Percentiles rank a stretch among this genome's conserved stretches.
These are phyloP conservation scores for Leccinum barrowsii DNA, from an alignment of 768 basidiomycete genomes.

Conservation along the genomic window DNA sequence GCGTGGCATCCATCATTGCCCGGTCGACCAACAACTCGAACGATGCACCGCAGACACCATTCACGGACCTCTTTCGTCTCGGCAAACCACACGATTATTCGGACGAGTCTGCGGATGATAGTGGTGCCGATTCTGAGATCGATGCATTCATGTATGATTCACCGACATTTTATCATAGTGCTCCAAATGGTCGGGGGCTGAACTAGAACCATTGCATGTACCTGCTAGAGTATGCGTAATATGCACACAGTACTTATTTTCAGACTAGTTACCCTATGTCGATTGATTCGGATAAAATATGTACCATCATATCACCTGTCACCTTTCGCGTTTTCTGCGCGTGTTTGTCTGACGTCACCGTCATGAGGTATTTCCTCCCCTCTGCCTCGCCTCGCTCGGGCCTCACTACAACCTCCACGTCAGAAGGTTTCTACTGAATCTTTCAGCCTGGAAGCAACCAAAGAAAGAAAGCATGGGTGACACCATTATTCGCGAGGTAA, in stretches of 20 bases:
- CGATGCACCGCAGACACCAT: conserved; percentile 75
- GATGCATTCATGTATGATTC: conserved; percentile 68
- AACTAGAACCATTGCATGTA: conserved; percentile 8
- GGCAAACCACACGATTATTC: conserved; percentile 33
- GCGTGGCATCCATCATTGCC: conserved; percentile 78
- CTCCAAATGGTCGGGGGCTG: conserved; percentile 40
- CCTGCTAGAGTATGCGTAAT: conserved; percentile 3
- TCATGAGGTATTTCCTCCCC: conserved; percentile 3
- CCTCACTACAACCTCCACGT: conserved; percentile 19
- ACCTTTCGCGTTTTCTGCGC: conserved; percentile 12
- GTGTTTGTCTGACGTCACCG: conserved; percentile 22
- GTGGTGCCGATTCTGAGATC: conserved; percentile 32
- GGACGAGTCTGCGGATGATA: conserved; percentile 48
- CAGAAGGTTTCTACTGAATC: conserved; percentile 5
- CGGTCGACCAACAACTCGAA: conserved; percentile 58
- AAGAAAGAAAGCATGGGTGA: conserved; percentile 29
- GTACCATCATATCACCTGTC: neutral
- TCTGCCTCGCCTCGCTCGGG: conserved; percentile 7
- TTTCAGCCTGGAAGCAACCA: conserved; percentile 2
- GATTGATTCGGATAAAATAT: neutral
- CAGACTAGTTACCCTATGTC: neutral
- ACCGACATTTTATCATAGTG: conserved; percentile 40
- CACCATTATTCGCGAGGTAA: conserved; percentile 43
- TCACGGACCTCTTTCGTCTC: conserved; percentile 71
- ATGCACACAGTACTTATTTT: neutral